Conservation (phyloP, 768 basidiomycete genomes). For the Calocybe cyanea region DNA sequence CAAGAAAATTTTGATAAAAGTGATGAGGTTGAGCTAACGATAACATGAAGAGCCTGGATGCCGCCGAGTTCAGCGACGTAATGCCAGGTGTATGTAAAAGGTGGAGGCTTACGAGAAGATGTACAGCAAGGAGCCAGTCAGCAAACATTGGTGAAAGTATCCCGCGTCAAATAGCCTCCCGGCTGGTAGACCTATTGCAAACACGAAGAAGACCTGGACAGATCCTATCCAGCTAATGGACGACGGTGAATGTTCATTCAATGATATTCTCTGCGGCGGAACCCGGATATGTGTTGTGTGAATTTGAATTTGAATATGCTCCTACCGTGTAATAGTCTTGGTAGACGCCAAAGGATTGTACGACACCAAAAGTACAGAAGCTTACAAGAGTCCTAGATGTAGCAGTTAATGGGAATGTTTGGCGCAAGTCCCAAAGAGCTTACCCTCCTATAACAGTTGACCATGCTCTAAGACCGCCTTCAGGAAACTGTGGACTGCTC, state of each 20-base stretch:
- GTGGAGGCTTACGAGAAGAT: slow-evolving; percentile 43
- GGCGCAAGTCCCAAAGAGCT: slow-evolving; percentile 1
- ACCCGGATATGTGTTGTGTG: background rate
- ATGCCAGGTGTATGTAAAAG: background rate
- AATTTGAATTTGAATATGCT: background rate
- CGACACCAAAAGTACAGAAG: slow-evolving; percentile 47
- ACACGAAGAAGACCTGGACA: slow-evolving; percentile 45
- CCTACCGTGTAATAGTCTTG: slow-evolving; percentile 48
- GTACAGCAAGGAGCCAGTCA: slow-evolving; percentile 36
- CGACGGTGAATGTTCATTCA: slow-evolving; percentile 36
- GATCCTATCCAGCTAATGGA: slow-evolving; percentile 50
- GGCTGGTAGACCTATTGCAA: slow-evolving; percentile 39
- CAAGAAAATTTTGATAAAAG: slow-evolving; percentile 50
- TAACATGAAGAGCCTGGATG: slow-evolving; percentile 43
- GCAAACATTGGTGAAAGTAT: slow-evolving; percentile 41
- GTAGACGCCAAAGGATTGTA: slow-evolving; percentile 49
- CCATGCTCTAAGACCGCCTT: slow-evolving; percentile 44
- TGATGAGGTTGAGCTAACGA: slow-evolving; percentile 43
- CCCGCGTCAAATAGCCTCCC: slow-evolving; percentile 46
- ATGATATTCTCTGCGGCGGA: slow-evolving; percentile 26
- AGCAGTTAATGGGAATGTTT: too few species aligned
- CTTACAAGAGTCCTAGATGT: slow-evolving; percentile 33
- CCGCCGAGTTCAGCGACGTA: background rate
- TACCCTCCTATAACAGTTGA: slow-evolving; percentile 45
- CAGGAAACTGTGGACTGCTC: slow-evolving; percentile 29